phyloP scores from a whole-genome alignment of 2,329 filamentous ascomycete species.

The Sporothrix pallida region DNA sequence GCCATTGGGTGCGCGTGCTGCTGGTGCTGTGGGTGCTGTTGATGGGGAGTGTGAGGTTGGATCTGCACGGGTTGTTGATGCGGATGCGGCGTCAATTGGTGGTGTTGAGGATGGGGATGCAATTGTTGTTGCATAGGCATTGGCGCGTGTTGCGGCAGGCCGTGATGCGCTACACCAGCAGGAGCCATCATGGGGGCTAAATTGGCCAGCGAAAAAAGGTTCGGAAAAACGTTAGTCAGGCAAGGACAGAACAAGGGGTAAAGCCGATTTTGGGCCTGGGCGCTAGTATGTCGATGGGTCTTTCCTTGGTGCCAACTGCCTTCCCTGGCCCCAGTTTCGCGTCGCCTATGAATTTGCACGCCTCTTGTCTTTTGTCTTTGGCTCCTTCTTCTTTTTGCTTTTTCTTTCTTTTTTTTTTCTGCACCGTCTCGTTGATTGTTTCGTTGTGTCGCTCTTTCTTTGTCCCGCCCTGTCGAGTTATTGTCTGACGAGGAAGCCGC shows the following conservation, averaged over 20 bases:
- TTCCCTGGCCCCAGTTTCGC: slow-evolving; percentile 18
- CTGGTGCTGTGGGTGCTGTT: slow-evolving; percentile 20
- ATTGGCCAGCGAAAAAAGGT: not conserved
- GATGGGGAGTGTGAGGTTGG: slow-evolving; percentile 2
- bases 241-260: not conserved
- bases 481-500: not conserved
- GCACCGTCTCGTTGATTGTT: not conserved
- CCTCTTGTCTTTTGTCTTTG: not conserved
- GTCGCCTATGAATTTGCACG: slow-evolving; percentile 15
- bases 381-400: not conserved
- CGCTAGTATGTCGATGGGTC: slow-evolving; percentile 7
- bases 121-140: slow-evolving; percentile 33
- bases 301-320: too few species aligned
- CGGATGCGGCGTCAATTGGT: slow-evolving; percentile 23
- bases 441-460: not conserved
- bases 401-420: not conserved
- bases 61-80: slow-evolving; percentile 6
- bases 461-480: not conserved
- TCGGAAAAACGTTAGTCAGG: slow-evolving; percentile 32
- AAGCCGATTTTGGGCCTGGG: not conserved
- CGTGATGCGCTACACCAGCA: slow-evolving; percentile 32
- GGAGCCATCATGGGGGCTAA: slow-evolving; percentile 36
- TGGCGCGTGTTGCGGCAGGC: slow-evolving; percentile 32
- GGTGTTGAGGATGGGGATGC: slow-evolving; percentile 21
- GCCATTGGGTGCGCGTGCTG: slow-evolving; percentile 32